Base-by-base conservation (phyloP, 768 basidiomycete species). In the Agrocybe praecox region DNA sequence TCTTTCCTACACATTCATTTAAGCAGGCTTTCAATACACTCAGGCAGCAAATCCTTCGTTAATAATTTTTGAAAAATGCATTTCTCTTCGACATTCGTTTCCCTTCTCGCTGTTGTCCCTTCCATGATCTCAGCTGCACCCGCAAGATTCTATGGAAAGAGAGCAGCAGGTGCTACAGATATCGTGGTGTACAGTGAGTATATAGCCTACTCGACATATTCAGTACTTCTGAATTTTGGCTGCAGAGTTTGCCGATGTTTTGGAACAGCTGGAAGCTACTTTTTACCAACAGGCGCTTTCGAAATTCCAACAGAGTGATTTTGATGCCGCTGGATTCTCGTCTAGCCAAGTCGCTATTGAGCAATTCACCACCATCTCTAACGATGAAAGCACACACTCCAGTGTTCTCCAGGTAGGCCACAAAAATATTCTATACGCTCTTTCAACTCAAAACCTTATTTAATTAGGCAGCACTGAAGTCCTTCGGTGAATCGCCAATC, bases 221-320 rank as follows among this genome's bases (percentile, higher is more conserved):
- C n/a, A 40, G 19, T 42, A 34, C 15, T 33, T 48, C 40, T 47
- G 17, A 32, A 56, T 36, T 24, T 55, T 53, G 1, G 59, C 14
- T 29, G 42, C 65, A 92, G 91, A 86, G 66, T 92, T 92, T 61
- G 89, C 90, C 45, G 76, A 85, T 67, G 85, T 89, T 48, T 76
- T 93, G 44, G 91, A 93, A 68, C 82, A 87, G 60, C 75, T 92
- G 15, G 91, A 92, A 69, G 79, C 79, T 12, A 63, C 74, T 23
- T 92, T 92, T 67, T 94, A 94, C 69, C 56, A 72, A 2, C 80
- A 90, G 65, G 89, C 83, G 15, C 73, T 92, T 21, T 51, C 70
- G 12, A 87, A 86, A 64, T 93, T 93, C 77, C 71, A 82, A 61
- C 73, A 76, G 29, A 67, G 79, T 3, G 88, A 89, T 68, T 92